These are phyloP conservation scores for Cladosporium sp. DNA, from an alignment of 2,329 filamentous ascomycete genomes.

Conservation along the genomic window DNA sequence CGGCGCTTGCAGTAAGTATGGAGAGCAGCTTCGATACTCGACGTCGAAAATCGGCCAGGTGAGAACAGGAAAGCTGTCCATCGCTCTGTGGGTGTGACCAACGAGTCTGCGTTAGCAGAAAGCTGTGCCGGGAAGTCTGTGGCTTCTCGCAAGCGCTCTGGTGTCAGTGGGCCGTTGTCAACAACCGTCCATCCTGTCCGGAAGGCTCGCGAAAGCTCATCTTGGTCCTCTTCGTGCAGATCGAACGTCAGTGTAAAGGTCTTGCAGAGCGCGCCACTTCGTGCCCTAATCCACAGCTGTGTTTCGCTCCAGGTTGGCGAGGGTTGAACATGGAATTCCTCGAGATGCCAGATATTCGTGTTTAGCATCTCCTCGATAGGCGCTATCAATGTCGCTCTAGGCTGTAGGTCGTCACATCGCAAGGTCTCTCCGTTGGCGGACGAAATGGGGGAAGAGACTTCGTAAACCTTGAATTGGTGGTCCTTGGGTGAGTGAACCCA, in stretches of 20 bases:
- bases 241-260: conserved; percentile 70
- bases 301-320: conserved; percentile 36
- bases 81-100: conserved; percentile 54
- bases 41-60: conserved; percentile 74
- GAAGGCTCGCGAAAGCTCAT: conserved; percentile 67
- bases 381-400: conserved; percentile 60
- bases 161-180: conserved; percentile 37
- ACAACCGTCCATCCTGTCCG: conserved; percentile 46
- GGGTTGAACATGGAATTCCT: conserved; percentile 43
- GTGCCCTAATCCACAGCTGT: conserved; percentile 45
- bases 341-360: conserved; percentile 49
- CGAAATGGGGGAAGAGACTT: conserved; percentile 42
- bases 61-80: conserved; percentile 82
- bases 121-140: conserved; percentile 35
- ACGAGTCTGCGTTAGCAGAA: conserved; percentile 26
- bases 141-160: conserved; percentile 37
- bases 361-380: conserved; percentile 50
- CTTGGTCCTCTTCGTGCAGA: conserved; percentile 49
- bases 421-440: conserved; percentile 17
- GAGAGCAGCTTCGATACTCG: conserved; percentile 79
- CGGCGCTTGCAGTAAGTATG: conserved; percentile 71
- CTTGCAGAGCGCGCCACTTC: conserved; percentile 58
- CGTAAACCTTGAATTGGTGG: conserved; percentile 95
- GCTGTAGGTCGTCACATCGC: conserved; percentile 44
- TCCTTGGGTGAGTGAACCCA: conserved; percentile 86